Conservation (phyloP, 257 asterid genomes). For the Marsdenia floribunda region DNA sequence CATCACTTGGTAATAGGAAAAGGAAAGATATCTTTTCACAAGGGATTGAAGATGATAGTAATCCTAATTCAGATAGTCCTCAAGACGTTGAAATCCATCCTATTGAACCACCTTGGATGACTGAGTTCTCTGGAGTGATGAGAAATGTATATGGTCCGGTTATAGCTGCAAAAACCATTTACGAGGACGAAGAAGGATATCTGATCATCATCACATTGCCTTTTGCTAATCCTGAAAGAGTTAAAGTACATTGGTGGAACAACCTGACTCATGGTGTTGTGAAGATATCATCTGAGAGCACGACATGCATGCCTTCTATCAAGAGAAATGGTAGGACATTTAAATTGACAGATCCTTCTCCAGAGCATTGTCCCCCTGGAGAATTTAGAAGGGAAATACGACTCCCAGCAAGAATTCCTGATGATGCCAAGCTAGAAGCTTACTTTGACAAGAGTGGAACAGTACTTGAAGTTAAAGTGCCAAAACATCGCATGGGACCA, state of each 20-base stretch:
- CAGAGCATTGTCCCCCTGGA: slow-evolving; percentile 75
- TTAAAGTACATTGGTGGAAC: slow-evolving; percentile 74
- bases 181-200: slow-evolving; percentile 69
- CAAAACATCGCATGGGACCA: slow-evolving; percentile 59
- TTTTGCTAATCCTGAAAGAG: slow-evolving; percentile 56
- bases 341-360: slow-evolving; percentile 64
- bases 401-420: slow-evolving; percentile 63
- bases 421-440: slow-evolving; percentile 74
- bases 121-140: slow-evolving; percentile 53
- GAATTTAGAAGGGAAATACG: slow-evolving; percentile 66
- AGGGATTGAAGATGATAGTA: slow-evolving; percentile 47
- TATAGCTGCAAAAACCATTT: slow-evolving; percentile 61
- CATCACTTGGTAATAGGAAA: slow-evolving; percentile 48
- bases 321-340: slow-evolving; percentile 57
- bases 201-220: slow-evolving; percentile 61
- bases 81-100: slow-evolving; percentile 48
- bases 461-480: slow-evolving; percentile 65
- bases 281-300: slow-evolving; percentile 60
- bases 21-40: slow-evolving; percentile 46
- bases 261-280: slow-evolving; percentile 56
- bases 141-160: slow-evolving; percentile 59
- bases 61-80: slow-evolving; percentile 24
- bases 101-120: slow-evolving; percentile 53
- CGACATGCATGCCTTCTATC: slow-evolving; percentile 52
- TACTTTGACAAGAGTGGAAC: slow-evolving; percentile 67